Evolutionary conservation across 352 stramenopile species (phyloP).

Genomic region (Pythium phragmitis): DNA sequence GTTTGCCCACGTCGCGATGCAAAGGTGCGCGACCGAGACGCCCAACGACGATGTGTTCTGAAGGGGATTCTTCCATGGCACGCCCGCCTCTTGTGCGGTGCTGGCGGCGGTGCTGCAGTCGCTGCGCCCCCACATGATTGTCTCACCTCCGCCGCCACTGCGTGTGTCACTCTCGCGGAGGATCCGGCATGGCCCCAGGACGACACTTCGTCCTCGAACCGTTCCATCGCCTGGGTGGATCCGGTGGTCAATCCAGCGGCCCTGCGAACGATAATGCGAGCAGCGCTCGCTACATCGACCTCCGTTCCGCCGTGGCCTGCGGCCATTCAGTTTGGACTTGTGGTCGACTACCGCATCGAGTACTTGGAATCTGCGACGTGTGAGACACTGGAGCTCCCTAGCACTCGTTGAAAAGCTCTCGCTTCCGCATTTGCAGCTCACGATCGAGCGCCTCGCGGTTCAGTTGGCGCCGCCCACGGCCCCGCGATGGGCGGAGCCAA

Average conservation of each 20-base stretch:
- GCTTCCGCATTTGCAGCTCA: neutral
- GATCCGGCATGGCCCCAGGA: neutral
- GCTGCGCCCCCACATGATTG: neutral
- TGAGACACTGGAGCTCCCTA: neutral
- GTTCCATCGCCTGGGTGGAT: too few relatives aligned
- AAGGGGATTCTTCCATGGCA: neutral
- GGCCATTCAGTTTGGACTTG: neutral
- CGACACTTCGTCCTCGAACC: too few relatives aligned
- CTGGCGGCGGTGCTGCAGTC: neutral
- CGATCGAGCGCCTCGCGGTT: slow-evolving; percentile 3
- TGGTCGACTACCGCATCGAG: neutral
- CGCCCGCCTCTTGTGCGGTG: neutral
- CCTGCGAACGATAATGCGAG: neutral
- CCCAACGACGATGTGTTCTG: neutral
- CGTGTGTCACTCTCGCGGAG: neutral
- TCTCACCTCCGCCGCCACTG: neutral
- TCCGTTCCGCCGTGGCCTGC: neutral
- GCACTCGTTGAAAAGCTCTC: neutral
- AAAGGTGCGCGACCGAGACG: neutral
- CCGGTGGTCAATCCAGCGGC: neutral
- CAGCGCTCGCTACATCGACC: neutral
- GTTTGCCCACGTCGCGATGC: neutral
- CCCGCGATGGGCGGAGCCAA: too few relatives aligned
- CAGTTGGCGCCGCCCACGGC: neutral
- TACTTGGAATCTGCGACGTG: neutral